Base-by-base conservation (phyloP, 2,329 filamentous ascomycete species). In the Aphanocladium album region DNA sequence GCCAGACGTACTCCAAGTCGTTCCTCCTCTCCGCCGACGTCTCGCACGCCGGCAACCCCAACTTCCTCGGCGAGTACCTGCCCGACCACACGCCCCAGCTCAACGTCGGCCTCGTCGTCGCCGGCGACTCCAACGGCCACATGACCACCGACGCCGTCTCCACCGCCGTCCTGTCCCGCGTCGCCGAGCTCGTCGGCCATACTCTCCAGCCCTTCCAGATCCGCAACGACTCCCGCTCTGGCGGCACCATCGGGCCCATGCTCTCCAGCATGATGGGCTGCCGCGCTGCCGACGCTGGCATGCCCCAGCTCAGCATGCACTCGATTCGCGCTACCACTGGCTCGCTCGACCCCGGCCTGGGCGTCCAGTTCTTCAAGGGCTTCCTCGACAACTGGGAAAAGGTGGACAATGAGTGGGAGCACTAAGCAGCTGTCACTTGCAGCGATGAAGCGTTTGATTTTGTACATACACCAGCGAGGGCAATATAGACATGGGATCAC, bases 181-280 rank as follows among this genome's bases (percentile, higher is more conserved):
- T 96, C 43, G 93, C 91, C 8, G 87, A 92, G 66, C 86, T 90
- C 62, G 83, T 81, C 63, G 90, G 80, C 55, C 85, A 85, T 60
- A 85, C 82, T 52, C 81, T 96, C 58, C 95, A 98, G 76, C 80
- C 89, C 6, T 98, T 98, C 81, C 92, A 96, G 81, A 98, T 98
- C 72, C 81, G 95, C 61, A 99, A 98, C 72, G 95, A 98, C 75
- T 89, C 84, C 11, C 81, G 93, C 59, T 91, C 87, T 69, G 95
- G 95, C 33, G 95, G 95, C 17, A 99, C 95, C 0, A 92, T 98
- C n/a, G 95, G 95, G 0, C 95, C 95, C 0, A 92, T 93, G 84
- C 81, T 96, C 39, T 91, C 87, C 66, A 86, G 88, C 30, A 84
- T 83, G 30, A 89, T 95, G 75, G 93, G 93, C 33, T 87, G 96